Evolutionary conservation across 1,284 basidiomycete genomes (phyloP).

Genomic region (Microbotryum violaceum): DNA sequence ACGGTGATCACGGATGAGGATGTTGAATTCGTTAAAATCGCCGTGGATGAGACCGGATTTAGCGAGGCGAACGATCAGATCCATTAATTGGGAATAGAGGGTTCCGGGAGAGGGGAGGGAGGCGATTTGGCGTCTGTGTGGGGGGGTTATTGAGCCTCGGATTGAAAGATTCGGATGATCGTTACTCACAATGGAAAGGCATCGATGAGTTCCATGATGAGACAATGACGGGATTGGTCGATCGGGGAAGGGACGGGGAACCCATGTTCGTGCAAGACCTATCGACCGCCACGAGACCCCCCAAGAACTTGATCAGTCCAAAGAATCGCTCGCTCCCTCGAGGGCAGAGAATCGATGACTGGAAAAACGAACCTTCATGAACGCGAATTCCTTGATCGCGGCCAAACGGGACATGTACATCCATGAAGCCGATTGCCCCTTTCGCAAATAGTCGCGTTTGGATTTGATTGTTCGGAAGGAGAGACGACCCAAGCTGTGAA

Average conservation of each 20-base stretch:
- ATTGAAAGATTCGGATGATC: too few species aligned
- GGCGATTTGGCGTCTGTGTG: conserved; percentile 79
- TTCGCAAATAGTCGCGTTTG: conserved; percentile 94
- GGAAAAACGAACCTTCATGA: conserved; percentile 72
- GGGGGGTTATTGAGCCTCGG: too few species aligned
- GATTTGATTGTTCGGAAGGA: conserved; percentile 95
- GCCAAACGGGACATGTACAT: conserved; percentile 98
- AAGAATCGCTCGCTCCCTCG: not conserved
- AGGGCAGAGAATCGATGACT: not conserved
- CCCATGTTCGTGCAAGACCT: conserved; percentile 86
- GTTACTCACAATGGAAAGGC: conserved; percentile 73
- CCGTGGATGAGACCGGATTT: conserved; percentile 91
- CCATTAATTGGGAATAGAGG: conserved; percentile 89
- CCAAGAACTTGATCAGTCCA: too few species aligned
- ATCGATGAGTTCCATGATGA: conserved; percentile 94
- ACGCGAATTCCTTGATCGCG: conserved; percentile 95
- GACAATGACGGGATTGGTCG: conserved; percentile 87
- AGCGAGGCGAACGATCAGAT: conserved; percentile 89
- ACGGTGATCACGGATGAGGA: conserved; percentile 62
- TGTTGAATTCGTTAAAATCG: conserved; percentile 99
- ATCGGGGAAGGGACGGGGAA: conserved; percentile 92
- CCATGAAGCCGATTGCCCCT: conserved; percentile 93
- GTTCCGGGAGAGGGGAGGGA: conserved; percentile 74
- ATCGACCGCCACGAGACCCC: not conserved
- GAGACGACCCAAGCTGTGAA: conserved; percentile 74